phyloP scores from a whole-genome alignment of 192 early-diverging fungal genomes.

The Entrophospora sp. region DNA sequence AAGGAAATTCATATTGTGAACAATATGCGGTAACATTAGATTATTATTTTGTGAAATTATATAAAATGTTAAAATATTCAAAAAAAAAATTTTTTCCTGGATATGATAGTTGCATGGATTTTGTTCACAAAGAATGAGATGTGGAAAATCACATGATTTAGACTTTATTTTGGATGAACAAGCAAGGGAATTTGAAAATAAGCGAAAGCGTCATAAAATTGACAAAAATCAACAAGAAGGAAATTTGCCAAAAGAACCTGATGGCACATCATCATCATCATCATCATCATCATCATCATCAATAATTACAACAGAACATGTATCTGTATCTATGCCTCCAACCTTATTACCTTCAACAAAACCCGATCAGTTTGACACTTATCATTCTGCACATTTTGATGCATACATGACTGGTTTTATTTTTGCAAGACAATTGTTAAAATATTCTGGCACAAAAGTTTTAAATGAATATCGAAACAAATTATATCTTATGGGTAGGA shows the following conservation, averaged over 20 bases:
- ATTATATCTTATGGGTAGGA: slow-evolving; percentile 79
- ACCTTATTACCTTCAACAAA: neutral
- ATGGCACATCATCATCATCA: slow-evolving; percentile 1
- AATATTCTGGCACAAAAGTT: slow-evolving; percentile 16
- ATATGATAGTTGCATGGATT: slow-evolving; percentile 60
- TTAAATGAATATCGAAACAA: slow-evolving; percentile 58
- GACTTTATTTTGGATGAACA: slow-evolving; percentile 78
- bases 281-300: slow-evolving; percentile 9
- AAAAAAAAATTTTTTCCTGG: slow-evolving; percentile 9
- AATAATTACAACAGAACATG: slow-evolving; percentile 15
- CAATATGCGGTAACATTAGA: slow-evolving; percentile 67
- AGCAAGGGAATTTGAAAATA: slow-evolving; percentile 32
- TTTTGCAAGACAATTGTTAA: slow-evolving; percentile 53
- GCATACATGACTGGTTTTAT: slow-evolving; percentile 95
- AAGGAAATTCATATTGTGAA: slow-evolving; percentile 55
- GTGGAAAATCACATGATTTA: slow-evolving; percentile 74
- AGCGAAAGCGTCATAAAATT: slow-evolving; percentile 21
- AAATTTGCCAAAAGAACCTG: neutral
- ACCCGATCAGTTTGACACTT: slow-evolving; percentile 36
- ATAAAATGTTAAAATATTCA: too few species aligned
- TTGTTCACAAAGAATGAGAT: slow-evolving; percentile 60
- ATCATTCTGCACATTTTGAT: slow-evolving; percentile 90
- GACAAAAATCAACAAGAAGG: slow-evolving; percentile 20
- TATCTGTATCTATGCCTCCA: neutral
- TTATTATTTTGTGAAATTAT: neutral